Evolutionary conservation across 2,329 filamentous ascomycete species (phyloP).

Genomic region (Monosporascus sp.): DNA sequence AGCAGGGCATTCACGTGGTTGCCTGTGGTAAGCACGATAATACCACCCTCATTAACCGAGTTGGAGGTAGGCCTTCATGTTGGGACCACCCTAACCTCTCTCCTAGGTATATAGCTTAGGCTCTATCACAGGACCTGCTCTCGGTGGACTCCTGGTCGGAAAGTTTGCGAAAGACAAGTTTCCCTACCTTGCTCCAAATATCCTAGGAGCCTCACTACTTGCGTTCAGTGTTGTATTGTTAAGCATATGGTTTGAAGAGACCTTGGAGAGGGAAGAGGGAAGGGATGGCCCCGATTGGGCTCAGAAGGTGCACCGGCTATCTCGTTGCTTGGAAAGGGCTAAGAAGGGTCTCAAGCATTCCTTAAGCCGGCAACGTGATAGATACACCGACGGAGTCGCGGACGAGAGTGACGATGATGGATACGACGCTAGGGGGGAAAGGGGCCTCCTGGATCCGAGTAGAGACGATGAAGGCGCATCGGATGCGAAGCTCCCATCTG

Average conservation of each 20-base stretch:
- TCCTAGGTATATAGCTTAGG: conserved; percentile 75
- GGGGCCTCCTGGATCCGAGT: conserved; percentile 16
- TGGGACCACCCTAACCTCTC: too few relatives aligned
- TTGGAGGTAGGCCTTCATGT: too few relatives aligned
- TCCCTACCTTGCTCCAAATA: conserved; percentile 81
- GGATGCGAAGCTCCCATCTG: conserved; percentile 33
- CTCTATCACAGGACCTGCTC: conserved; percentile 82
- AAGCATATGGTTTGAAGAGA: conserved; percentile 82
- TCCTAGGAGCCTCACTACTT: conserved; percentile 70
- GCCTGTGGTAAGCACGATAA: conserved; percentile 52
- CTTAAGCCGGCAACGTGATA: conserved; percentile 18
- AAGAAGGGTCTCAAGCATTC: conserved; percentile 15
- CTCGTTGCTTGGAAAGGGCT: conserved; percentile 12
- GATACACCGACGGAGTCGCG: conserved; percentile 11
- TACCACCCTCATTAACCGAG: too few relatives aligned
- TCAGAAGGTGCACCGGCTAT: conserved; percentile 28
- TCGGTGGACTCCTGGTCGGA: conserved; percentile 81
- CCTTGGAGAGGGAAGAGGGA: conserved; percentile 54
- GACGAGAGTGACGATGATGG: conserved; percentile 20
- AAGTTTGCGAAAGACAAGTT: conserved; percentile 55
- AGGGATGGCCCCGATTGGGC: conserved; percentile 25
- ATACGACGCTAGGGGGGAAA: conserved; percentile 16
- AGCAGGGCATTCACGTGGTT: conserved; percentile 89
- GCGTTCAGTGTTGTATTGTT: conserved; percentile 67
- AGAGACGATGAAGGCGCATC: conserved; percentile 42